These are phyloP conservation scores for Colletotrichum cereale DNA, from an alignment of 2,329 filamentous ascomycete species.

Conservation along the genomic window DNA sequence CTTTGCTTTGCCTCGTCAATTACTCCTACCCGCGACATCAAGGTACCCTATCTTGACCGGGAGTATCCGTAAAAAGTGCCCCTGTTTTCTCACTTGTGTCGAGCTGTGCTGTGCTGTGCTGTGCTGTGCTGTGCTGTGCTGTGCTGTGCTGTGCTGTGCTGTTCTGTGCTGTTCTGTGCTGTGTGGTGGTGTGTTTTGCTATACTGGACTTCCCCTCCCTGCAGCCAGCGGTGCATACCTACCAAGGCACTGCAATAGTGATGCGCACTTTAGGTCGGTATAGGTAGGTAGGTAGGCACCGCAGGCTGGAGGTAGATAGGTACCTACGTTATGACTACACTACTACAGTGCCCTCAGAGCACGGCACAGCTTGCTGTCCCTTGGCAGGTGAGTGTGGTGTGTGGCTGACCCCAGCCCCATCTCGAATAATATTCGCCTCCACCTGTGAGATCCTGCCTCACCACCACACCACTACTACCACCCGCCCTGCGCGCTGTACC, in stretches of 20 bases:
- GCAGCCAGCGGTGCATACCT: no score
- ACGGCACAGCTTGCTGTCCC: slow-evolving; percentile 25
- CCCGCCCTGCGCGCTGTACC: slow-evolving; percentile 36
- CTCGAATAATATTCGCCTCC: slow-evolving; percentile 40
- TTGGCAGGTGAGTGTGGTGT: slow-evolving; percentile 17
- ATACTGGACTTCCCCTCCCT: no score
- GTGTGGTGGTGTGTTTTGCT: background rate
- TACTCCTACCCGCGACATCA: background rate
- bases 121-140: background rate
- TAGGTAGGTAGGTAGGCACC: no score
- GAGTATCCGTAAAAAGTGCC: no score
- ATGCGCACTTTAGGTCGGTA: no score
- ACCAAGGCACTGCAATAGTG: no score
- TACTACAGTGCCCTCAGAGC: background rate
- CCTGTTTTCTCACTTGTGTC: no score
- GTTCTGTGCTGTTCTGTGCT: background rate
- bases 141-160: background rate
- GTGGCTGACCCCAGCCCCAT: slow-evolving; percentile 38
- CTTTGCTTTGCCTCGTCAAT: background rate
- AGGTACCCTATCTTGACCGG: no score
- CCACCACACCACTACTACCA: slow-evolving; percentile 25
- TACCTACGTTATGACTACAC: no score
- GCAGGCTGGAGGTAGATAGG: no score
- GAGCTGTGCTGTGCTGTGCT: background rate
- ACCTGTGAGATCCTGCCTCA: slow-evolving; percentile 40